A percentile compares a stretch with the other conserved stretches of the same genome.
Evolutionary conservation across 164 flowering plant genomes (phyloP).

Genomic region (Brasenia schreberi): DNA sequence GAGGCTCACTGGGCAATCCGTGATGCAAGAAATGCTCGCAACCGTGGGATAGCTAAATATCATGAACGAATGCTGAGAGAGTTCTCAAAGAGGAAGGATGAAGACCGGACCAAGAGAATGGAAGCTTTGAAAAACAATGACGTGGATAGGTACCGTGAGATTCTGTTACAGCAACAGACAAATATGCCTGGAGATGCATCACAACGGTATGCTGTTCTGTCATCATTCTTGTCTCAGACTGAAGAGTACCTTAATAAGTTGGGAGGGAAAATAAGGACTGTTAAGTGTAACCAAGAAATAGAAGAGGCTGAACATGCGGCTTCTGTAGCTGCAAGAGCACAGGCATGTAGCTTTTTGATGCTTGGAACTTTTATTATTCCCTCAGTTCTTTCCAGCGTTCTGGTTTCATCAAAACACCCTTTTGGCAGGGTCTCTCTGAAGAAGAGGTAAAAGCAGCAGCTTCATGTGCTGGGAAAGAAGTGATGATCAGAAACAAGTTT

Average conservation of each 20-base stretch:
- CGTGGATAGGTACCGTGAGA: conserved; percentile 94
- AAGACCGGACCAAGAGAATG: conserved; percentile 86
- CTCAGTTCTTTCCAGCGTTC: background rate
- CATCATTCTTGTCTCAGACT: conserved; percentile 89
- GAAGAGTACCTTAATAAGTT: conserved; percentile 91
- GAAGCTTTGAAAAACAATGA: conserved; percentile 99
- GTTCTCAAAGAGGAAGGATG: conserved; percentile 93
- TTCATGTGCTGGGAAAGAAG: conserved; percentile 95
- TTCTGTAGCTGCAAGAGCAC: conserved; percentile 77
- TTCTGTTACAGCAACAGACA: conserved; percentile 96
- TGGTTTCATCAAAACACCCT: background rate
- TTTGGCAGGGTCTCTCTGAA: conserved; percentile 85
- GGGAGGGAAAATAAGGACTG: conserved; percentile 88
- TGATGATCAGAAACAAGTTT: conserved; percentile 84
- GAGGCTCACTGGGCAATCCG: conserved; percentile 98
- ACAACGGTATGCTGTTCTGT: conserved; percentile 84
- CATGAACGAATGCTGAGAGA: conserved; percentile 96
- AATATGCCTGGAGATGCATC: conserved; percentile 88
- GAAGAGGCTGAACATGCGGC: conserved; percentile 91
- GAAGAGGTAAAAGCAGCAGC: conserved; percentile 96
- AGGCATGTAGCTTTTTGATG: conserved; percentile 33
- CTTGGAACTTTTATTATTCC: background rate
- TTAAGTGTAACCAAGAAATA: conserved; percentile 91
- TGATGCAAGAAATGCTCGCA: conserved; percentile 96
- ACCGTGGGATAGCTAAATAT: conserved; percentile 95